These are phyloP conservation scores for Syzygium syzygioides DNA, from an alignment of 441 rosid species.

Conservation along the genomic window DNA sequence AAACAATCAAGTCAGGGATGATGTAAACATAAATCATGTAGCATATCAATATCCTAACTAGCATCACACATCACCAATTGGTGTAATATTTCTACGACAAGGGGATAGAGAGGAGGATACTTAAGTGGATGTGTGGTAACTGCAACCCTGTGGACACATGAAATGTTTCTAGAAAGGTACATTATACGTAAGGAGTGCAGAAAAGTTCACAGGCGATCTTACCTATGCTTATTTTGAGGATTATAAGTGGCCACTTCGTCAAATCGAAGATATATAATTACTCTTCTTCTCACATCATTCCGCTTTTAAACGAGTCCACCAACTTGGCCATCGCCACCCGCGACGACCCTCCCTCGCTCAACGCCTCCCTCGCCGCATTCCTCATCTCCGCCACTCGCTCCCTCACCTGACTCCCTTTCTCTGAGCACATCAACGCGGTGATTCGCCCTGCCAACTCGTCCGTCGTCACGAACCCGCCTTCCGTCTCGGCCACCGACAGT, in stretches of 20 bases:
- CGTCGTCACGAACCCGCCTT: conserved; percentile 25
- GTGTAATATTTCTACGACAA: neutral
- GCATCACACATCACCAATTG: too few species aligned
- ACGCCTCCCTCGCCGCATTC: conserved; percentile 22
- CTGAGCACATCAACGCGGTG: conserved; percentile 20
- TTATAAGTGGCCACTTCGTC: neutral
- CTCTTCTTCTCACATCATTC: neutral
- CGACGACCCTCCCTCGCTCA: conserved; percentile 22
- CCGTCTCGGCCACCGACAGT: conserved; percentile 20
- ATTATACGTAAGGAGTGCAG: neutral
- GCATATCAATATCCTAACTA: neutral
- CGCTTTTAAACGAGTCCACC: conserved; percentile 8
- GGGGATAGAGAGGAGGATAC: neutral
- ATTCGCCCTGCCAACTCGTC: conserved; percentile 27
- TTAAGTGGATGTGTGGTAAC: neutral
- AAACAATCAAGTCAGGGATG: neutral
- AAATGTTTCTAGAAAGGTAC: neutral
- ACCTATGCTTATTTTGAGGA: neutral
- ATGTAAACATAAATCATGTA: neutral
- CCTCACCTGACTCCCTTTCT: conserved; percentile 10
- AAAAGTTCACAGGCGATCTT: neutral
- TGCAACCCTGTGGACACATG: neutral
- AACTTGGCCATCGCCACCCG: conserved; percentile 9
- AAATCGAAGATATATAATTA: neutral
- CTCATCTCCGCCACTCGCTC: conserved; percentile 14